Evolutionary conservation across 768 basidiomycete genomes (phyloP).

Genomic region (Obba rivulosa): DNA sequence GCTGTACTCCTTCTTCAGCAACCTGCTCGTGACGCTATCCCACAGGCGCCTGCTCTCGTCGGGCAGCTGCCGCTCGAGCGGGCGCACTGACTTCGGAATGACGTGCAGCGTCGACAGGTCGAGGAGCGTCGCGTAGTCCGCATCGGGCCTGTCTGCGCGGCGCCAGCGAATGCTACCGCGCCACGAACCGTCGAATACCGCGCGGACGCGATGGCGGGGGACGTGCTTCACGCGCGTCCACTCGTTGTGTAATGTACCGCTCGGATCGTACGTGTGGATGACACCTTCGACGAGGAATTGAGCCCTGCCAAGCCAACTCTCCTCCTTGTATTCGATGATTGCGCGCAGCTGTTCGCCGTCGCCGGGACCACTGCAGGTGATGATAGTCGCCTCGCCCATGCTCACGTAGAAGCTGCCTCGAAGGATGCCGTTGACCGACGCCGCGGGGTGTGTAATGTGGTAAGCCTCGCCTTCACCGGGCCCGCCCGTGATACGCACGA

Average conservation of each 20-base stretch:
- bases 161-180: conserved; percentile 77
- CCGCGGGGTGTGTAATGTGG: conserved; percentile 85
- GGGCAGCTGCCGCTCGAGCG: conserved; percentile 71
- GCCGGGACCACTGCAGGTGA: conserved; percentile 74
- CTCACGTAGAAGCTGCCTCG: conserved; percentile 92
- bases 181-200: conserved; percentile 88
- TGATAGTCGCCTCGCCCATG: conserved; percentile 69
- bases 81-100: conserved; percentile 82
- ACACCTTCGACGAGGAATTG: conserved; percentile 86
- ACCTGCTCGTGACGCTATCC: conserved; percentile 71
- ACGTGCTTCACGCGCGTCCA: conserved; percentile 92
- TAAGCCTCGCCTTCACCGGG: conserved; percentile 76
- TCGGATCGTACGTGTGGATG: conserved; percentile 74
- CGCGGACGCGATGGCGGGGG: conserved; percentile 70
- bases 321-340: conserved; percentile 93
- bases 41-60: conserved; percentile 85
- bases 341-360: conserved; percentile 58
- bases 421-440: conserved; percentile 86
- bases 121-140: conserved; percentile 63
- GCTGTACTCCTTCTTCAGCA: conserved; percentile 80
- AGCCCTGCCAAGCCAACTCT: conserved; percentile 92
- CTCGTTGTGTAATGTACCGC: conserved; percentile 53
- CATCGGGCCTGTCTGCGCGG: conserved; percentile 27
- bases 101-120: conserved; percentile 68
- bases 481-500: conserved; percentile 69